Evolutionary conservation across 2,329 filamentous ascomycete genomes (phyloP).

Genomic region (Aspergillus carbonarius): DNA sequence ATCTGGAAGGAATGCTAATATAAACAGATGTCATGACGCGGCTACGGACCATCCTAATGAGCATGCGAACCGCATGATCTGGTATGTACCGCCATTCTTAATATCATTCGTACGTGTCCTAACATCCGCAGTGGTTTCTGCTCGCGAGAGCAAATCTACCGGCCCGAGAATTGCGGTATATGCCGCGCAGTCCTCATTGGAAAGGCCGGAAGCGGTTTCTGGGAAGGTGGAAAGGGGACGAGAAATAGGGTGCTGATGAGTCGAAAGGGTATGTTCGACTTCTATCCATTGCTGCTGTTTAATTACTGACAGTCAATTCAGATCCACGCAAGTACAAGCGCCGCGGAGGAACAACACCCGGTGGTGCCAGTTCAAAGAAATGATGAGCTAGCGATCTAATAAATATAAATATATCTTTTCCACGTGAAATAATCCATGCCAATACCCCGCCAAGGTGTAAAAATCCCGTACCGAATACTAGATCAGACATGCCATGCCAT

Average conservation of each 20-base stretch:
- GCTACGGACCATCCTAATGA: constrained; percentile 71
- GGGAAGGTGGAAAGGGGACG: constrained; percentile 86
- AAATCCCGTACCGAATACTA: too few relatives aligned
- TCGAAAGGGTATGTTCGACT: constrained; percentile 54
- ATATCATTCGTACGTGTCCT: too few relatives aligned
- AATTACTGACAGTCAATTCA: constrained; percentile 14
- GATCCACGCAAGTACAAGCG: constrained; percentile 73
- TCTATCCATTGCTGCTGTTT: not conserved
- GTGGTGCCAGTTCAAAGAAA: constrained; percentile 30
- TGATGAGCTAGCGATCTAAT: not conserved
- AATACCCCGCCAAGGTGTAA: too few relatives aligned
- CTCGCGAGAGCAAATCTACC: constrained; percentile 76
- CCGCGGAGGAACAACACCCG: constrained; percentile 45
- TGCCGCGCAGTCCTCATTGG: constrained; percentile 71
- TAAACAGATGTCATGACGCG: constrained; percentile 67
- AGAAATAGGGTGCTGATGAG: constrained; percentile 70
- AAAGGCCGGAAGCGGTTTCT: constrained; percentile 68
- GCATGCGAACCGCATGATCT: constrained; percentile 82
- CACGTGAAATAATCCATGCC: not conserved
- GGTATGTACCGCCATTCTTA: constrained; percentile 41
- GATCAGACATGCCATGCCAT: too few relatives aligned
- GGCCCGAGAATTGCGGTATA: constrained; percentile 71
- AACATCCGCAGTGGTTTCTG: constrained; percentile 59
- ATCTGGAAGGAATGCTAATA: constrained; percentile 5
- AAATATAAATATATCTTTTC: not conserved